Evolutionary conservation across 202 grass and related monocot species (phyloP).

Genomic region (Saccharum hybrid): DNA sequence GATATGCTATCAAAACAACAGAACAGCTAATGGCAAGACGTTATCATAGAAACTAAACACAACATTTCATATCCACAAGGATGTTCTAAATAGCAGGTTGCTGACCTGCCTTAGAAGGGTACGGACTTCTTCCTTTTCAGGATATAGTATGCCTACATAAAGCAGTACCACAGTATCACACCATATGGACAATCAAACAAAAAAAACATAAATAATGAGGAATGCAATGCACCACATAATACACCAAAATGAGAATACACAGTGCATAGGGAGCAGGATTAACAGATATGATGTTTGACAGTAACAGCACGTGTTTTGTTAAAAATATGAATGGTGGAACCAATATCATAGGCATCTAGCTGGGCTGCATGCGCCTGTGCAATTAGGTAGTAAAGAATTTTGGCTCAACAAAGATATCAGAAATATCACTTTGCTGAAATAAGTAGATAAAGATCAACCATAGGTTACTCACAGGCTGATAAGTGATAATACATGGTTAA

Average conservation of each 20-base stretch:
- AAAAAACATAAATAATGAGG: conserved; percentile 33
- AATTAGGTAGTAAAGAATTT: conserved; percentile 4
- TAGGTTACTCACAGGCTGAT: conserved; percentile 27
- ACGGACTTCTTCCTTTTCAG: conserved; percentile 98
- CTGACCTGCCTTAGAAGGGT: conserved; percentile 90
- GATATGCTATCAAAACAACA: conserved; percentile 26
- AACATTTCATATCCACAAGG: conserved; percentile 39
- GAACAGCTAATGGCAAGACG: conserved; percentile 2
- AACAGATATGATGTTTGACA: conserved; percentile 25
- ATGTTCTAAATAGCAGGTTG: conserved; percentile 30
- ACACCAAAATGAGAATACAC: conserved; percentile 15
- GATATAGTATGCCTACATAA: conserved; percentile 88
- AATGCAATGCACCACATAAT: conserved; percentile 21
- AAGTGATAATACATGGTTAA: conserved; percentile 15
- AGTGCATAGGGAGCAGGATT: neutral
- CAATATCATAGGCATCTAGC: conserved; percentile 3
- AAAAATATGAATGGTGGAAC: conserved; percentile 12
- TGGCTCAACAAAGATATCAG: conserved; percentile 12
- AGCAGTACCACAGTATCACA: conserved; percentile 57
- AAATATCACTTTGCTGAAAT: conserved; percentile 28
- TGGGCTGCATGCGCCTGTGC: neutral
- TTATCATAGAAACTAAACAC: conserved; percentile 46
- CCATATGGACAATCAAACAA: conserved; percentile 47
- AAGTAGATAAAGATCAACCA: conserved; percentile 19
- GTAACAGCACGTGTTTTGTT: conserved; percentile 25